These are phyloP conservation scores for Pouteria glomerata DNA, from an alignment of 148 eudicot genomes.

Conservation along the genomic window DNA sequence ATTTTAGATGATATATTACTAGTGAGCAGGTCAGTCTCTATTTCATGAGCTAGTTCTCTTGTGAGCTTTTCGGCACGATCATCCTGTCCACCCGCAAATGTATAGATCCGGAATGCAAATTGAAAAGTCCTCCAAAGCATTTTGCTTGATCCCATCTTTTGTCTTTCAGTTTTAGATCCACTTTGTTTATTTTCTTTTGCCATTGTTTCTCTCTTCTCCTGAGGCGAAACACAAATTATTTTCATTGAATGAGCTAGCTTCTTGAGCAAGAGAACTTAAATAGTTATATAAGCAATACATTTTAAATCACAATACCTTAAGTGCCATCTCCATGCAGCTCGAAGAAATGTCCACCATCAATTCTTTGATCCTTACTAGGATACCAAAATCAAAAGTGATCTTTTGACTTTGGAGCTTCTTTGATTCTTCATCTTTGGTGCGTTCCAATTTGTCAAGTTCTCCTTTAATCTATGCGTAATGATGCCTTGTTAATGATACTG, in stretches of 20 bases:
- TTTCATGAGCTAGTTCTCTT: slow-evolving; percentile 66
- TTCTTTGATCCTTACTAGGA: slow-evolving; percentile 67
- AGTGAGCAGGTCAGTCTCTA: slow-evolving; percentile 46
- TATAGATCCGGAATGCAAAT: slow-evolving; percentile 70
- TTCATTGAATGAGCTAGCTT: too few relatives aligned
- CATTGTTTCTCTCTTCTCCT: slow-evolving; percentile 61
- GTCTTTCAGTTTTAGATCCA: slow-evolving; percentile 33
- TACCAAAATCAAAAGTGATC: slow-evolving; percentile 65
- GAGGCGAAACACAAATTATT: background rate
- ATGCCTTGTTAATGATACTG: background rate
- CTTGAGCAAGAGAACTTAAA: too few relatives aligned
- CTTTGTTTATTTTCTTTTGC: slow-evolving; percentile 25
- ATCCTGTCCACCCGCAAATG: slow-evolving; percentile 84
- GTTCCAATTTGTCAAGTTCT: slow-evolving; percentile 60
- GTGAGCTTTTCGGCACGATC: slow-evolving; percentile 73
- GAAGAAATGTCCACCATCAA: slow-evolving; percentile 79
- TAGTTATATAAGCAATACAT: too few relatives aligned
- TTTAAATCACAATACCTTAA: slow-evolving; percentile 39
- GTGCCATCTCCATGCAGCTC: slow-evolving; percentile 76
- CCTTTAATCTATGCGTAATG: slow-evolving; percentile 40
- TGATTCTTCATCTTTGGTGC: slow-evolving; percentile 74
- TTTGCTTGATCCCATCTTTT: slow-evolving; percentile 45
- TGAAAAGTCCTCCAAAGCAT: slow-evolving; percentile 76
- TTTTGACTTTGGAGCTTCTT: slow-evolving; percentile 69
- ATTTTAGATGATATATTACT: background rate